Evolutionary conservation across 2,329 filamentous ascomycete genomes (phyloP).

Genomic region (Byssothecium circinans): DNA sequence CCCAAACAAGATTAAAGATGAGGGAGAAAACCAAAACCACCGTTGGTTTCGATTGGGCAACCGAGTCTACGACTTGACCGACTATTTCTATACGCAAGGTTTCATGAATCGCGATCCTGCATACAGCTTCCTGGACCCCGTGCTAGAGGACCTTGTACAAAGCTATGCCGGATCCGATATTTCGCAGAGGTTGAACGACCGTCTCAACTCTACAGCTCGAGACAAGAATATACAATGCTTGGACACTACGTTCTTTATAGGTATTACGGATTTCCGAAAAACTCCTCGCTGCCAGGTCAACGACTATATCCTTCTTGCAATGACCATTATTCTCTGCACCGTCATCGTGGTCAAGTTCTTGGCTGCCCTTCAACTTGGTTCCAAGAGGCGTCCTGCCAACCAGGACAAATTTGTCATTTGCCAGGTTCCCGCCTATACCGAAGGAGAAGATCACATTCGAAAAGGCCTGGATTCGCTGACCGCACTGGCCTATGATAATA

Average conservation of each 20-base stretch:
- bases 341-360: constrained; percentile 89
- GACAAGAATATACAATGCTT: constrained; percentile 78
- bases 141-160: constrained; percentile 68
- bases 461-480: constrained; percentile 94
- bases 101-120: constrained; percentile 55
- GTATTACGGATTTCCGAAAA: constrained; percentile 81
- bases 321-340: constrained; percentile 78
- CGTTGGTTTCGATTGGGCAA: constrained; percentile 79
- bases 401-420: constrained; percentile 99
- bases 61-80: constrained; percentile 82
- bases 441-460: constrained; percentile 91
- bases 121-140: constrained; percentile 73
- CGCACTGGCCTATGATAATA: constrained; percentile 95
- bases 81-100: constrained; percentile 82
- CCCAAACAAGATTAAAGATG: constrained; percentile 57
- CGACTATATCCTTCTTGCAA: constrained; percentile 85
- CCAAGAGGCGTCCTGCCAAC: constrained; percentile 82
- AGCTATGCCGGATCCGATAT: constrained; percentile 80
- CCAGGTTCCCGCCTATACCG: constrained; percentile 95
- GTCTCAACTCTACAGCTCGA: constrained; percentile 57
- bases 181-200: constrained; percentile 63
- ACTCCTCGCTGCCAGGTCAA: constrained; percentile 78
- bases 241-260: constrained; percentile 79
- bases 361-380: constrained; percentile 88
- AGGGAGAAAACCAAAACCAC: constrained; percentile 69